Base-by-base conservation (phyloP, 2,329 filamentous ascomycete genomes). In the Calonectria pseudoreteaudii region DNA sequence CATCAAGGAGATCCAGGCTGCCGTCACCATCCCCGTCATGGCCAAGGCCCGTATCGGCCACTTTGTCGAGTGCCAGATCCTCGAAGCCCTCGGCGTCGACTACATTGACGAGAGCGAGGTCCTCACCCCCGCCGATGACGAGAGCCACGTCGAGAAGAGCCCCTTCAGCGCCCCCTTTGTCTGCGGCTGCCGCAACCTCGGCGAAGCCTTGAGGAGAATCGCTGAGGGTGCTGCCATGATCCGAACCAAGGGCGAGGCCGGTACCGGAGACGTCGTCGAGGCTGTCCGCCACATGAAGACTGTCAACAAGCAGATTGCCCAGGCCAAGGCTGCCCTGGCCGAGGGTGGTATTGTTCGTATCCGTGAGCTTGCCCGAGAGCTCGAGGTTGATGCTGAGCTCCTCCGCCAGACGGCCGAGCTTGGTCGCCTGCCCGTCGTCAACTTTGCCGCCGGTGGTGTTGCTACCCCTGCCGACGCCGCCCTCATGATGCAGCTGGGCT, bases 91-190 rank as follows among this genome's bases (percentile, higher is more conserved):
- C 69, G 96, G 95, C 75, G 94, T 98, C 81, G 97, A 99, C 89
- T 99, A 98, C 89, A 97, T 99, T 80, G 96, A 99, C 86, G 97
- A 99, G 88, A 96, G 93, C 85, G 97, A 99, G 91, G 97, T 99
- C 68, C 91, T 99, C 68, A 99, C 97, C 7, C 96, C 96, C 1
- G 97, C 97, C 78, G 97, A 99, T 85, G 91, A 96, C 82, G 89
- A 92, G 79, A 94, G 94, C 90, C 97, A 99, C 87, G 95, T 99
- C 74, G 94, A 96, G 85, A 99, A 99, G 90, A 89, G 91, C 84
- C 86, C 86, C 77, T 98, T 94, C 89, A 91, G 90, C 82, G 93
- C 93, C 26, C 97, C 97, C 67, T 99, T 98, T 83, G 97, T 99
- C 72, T 98, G 97, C 86, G 97, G 97, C 70, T 98, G 97, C 90